Conservation (phyloP, 768 basidiomycete species). For the Filobasidium wieringae region DNA sequence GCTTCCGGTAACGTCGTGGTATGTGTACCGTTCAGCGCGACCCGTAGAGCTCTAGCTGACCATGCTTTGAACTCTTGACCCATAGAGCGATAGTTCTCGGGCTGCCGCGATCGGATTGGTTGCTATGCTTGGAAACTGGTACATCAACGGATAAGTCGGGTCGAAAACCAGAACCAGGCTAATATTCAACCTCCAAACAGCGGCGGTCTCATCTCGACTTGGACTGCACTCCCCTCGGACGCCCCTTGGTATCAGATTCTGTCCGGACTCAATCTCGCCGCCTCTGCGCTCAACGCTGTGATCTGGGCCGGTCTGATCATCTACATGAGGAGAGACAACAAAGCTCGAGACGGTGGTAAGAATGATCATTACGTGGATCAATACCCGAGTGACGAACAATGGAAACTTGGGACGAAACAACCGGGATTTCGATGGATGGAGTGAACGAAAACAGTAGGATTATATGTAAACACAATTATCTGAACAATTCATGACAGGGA, state of each 20-base stretch:
- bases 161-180: not conserved
- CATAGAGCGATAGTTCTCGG: slow-evolving; percentile 17
- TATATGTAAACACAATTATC: too few species aligned
- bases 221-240: slow-evolving; percentile 9
- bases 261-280: slow-evolving; percentile 8
- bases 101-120: slow-evolving; percentile 16
- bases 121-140: slow-evolving; percentile 21
- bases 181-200: not conserved
- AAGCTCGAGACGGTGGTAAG: slow-evolving; percentile 2
- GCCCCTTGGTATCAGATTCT: slow-evolving; percentile 7
- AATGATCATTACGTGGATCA: slow-evolving; percentile 6
- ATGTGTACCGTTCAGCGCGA: not conserved
- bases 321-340: slow-evolving; percentile 7
- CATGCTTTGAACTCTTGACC: not conserved
- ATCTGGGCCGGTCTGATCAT: not conserved
- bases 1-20: not conserved
- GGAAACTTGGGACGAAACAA: slow-evolving; percentile 11
- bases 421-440: slow-evolving; percentile 9
- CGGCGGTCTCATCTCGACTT: slow-evolving; percentile 11
- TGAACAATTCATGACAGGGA: too few species aligned
- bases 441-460: not conserved
- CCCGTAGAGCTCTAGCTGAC: not conserved
- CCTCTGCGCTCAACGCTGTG: not conserved
- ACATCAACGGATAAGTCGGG: not conserved
- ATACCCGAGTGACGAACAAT: not conserved